phyloP scores from a whole-genome alignment of 116 monocot genomes.

The Zostera marina region DNA sequence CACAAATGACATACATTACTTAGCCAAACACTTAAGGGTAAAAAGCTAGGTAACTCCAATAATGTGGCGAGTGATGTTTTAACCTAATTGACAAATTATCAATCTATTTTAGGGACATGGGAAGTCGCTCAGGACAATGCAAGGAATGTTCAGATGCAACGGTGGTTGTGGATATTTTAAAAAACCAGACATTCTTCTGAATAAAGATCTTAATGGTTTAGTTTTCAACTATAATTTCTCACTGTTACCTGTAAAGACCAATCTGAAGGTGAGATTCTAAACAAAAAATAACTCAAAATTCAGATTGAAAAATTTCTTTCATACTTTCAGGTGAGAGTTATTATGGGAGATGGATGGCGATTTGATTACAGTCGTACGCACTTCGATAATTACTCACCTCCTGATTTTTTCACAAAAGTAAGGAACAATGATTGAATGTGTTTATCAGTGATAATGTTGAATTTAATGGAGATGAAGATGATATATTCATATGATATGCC shows the following conservation, averaged over 20 bases:
- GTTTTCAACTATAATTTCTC: slow-evolving; percentile 20
- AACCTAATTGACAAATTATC: background rate
- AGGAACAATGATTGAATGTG: background rate
- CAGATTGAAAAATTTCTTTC: background rate
- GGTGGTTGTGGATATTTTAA: slow-evolving; percentile 58
- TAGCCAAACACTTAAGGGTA: too few species aligned
- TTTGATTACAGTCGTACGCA: slow-evolving; percentile 32
- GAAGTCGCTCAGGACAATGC: slow-evolving; percentile 53
- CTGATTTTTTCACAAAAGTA: slow-evolving; percentile 58
- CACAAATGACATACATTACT: too few species aligned
- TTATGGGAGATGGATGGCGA: slow-evolving; percentile 64
- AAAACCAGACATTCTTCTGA: slow-evolving; percentile 47
- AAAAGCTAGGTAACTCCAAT: too few species aligned
- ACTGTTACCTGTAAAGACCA: slow-evolving; percentile 19
- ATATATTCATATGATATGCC: too few species aligned
- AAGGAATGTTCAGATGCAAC: slow-evolving; percentile 55
- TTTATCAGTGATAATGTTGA: too few species aligned
- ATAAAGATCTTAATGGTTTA: slow-evolving; percentile 1
- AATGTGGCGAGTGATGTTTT: too few species aligned
- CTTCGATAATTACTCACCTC: slow-evolving; percentile 59
- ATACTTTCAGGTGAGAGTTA: slow-evolving; percentile 29
- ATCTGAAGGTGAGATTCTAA: slow-evolving; percentile 23
- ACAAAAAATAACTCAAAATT: background rate
- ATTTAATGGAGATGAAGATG: too few species aligned
- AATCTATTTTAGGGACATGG: slow-evolving; percentile 35